phyloP scores from a whole-genome alignment of 2,329 filamentous ascomycete genomes.

The Chrysoporthe austroafricana region DNA sequence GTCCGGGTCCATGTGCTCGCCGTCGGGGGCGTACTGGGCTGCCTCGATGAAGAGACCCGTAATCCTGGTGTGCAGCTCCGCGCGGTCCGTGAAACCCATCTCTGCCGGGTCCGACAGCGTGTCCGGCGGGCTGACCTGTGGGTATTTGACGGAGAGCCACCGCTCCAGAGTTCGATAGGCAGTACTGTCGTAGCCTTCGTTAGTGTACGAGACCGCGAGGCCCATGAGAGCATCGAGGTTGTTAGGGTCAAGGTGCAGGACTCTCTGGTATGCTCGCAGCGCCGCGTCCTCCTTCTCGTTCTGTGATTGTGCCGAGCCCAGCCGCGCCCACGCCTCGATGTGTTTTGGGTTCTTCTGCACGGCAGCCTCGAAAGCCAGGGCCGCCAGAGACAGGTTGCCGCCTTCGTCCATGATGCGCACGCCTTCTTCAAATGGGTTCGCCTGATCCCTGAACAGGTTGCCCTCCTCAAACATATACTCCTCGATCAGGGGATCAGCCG shows the following conservation, averaged over 20 bases:
- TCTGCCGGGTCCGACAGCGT: conserved; percentile 77
- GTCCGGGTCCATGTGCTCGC: conserved; percentile 96
- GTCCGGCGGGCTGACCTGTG: conserved; percentile 73
- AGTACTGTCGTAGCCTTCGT: conserved; percentile 97
- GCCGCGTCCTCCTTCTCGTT: conserved; percentile 98
- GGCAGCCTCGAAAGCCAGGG: conserved; percentile 93
- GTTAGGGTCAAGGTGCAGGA: conserved; percentile 82
- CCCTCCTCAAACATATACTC: conserved; percentile 95
- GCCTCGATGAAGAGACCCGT: conserved; percentile 90
- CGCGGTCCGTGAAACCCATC: conserved; percentile 91
- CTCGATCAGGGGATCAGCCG: conserved; percentile 76
- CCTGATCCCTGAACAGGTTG: conserved; percentile 81
- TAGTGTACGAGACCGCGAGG: conserved; percentile 94
- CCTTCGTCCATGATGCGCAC: conserved; percentile 91
- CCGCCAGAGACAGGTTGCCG: conserved; percentile 90
- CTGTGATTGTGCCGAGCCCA: conserved; percentile 92
- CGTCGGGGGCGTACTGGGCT: conserved; percentile 87
- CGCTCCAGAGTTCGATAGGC: conserved; percentile 95
- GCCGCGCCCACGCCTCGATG: conserved; percentile 89
- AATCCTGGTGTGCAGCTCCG: conserved; percentile 86
- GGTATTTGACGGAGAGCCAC: conserved; percentile 96
- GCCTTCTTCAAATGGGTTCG: conserved; percentile 90
- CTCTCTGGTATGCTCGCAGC: conserved; percentile 90
- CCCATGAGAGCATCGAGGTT: conserved; percentile 94
- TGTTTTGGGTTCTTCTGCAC: conserved; percentile 88